Percentiles rank a stretch among this genome's conserved stretches.
Conservation (phyloP, 352 stramenopile genomes). For the Peronospora destructor region DNA sequence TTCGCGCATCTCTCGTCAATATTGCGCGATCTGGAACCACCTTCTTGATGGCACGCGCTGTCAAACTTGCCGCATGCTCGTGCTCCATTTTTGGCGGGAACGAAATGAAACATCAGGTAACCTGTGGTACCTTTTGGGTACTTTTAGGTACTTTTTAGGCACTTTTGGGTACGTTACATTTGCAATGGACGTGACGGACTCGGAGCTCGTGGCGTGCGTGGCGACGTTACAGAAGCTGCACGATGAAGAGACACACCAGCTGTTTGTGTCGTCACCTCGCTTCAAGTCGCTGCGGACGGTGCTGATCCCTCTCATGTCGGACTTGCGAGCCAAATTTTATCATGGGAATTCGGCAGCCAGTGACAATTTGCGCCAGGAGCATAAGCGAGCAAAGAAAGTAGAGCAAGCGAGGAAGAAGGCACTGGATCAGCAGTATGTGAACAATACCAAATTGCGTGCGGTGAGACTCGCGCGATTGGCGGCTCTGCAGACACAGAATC, state of each 20-base stretch:
- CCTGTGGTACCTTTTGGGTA: background rate
- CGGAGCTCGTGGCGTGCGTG: slow-evolving; percentile 51
- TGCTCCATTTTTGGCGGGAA: slow-evolving; percentile 44
- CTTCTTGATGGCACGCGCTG: slow-evolving; percentile 59
- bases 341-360: slow-evolving; percentile 41
- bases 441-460: slow-evolving; percentile 70
- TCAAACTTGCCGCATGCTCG: slow-evolving; percentile 60
- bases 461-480: slow-evolving; percentile 50
- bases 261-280: slow-evolving; percentile 38
- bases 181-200: slow-evolving; percentile 22
- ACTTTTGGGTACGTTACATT: background rate
- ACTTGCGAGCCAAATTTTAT: slow-evolving; percentile 60
- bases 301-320: slow-evolving; percentile 48
- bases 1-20: slow-evolving; percentile 56
- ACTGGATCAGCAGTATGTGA: slow-evolving; percentile 71
- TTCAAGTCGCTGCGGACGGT: slow-evolving; percentile 64
- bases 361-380: slow-evolving; percentile 46
- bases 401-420: slow-evolving; percentile 57
- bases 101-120: background rate
- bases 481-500: slow-evolving; percentile 48
- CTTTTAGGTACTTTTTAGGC: background rate
- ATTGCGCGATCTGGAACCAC: slow-evolving; percentile 58
- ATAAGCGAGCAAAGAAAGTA: slow-evolving; percentile 63
- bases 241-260: slow-evolving; percentile 30
- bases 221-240: slow-evolving; percentile 52